Evolutionary conservation across 2,329 filamentous ascomycete genomes (phyloP), one percentile per base, ranked within the genome.

Genomic region (Grosmannia clavigera): DNA sequence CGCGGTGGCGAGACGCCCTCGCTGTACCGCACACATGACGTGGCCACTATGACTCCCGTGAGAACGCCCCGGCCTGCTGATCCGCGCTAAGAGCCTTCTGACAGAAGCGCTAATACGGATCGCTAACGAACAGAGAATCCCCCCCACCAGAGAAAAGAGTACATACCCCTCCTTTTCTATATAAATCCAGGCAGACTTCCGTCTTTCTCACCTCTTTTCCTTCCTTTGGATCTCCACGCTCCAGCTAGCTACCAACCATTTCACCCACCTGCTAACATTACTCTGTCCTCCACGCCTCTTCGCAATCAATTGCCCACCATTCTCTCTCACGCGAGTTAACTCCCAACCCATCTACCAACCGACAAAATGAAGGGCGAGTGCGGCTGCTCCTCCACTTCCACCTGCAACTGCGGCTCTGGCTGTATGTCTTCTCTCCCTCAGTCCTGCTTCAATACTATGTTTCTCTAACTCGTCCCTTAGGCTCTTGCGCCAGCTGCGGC

Each of bases 311-410:
- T 61, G 60, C 58, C 61, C 62, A 65, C 52, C 58, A 65, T 65
- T 65, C 58, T 57, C 62, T 59, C 62, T 51, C 22, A 40, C 56
- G 38, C 64, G 59, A 64, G 64, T 65, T 65, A 65, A 65, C 11
- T 40, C 19, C 25, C 31, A 50, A 57, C 35, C 60, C 27, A 46
- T 27, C 60, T 48, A 16, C 60, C 38, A 40, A 58, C 64, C 60
- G 60, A 67, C 69, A 72, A 67, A 60, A 72, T 72, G 70, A 71
- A 71, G 69, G 69, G 69, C 63, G 70, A 72, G 64, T 72, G 70
- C 66, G 70, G 70, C 70, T 72, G 70, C 69, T 71, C 70, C 60
- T 67, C 68, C 64, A 58, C 65, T 65, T 69, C 68, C 55, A 67
- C 65, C 67, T 72, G 70, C 71, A 71, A 64, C 69, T 68, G 60